These are phyloP conservation scores for Hypoxylon sp. DNA, from an alignment of 2,329 filamentous ascomycete species.

Conservation along the genomic window DNA sequence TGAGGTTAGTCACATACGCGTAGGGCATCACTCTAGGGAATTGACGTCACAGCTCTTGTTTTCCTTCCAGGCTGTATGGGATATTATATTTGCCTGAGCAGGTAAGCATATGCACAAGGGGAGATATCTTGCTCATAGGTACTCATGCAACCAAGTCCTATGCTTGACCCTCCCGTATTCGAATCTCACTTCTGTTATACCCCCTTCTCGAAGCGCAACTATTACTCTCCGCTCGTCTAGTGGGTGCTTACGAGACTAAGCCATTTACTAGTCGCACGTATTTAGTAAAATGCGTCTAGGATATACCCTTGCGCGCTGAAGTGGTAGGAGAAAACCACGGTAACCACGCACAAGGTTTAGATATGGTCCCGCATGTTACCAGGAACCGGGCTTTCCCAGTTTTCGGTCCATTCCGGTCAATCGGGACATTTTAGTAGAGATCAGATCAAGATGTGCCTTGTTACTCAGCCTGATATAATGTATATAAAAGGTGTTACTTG, in stretches of 20 bases:
- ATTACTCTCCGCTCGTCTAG: too few relatives aligned
- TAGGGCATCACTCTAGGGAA: constrained; percentile 6
- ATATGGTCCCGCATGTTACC: constrained; percentile 20
- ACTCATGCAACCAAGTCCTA: too few relatives aligned
- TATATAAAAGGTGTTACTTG: too few relatives aligned
- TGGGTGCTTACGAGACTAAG: too few relatives aligned
- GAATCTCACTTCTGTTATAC: too few relatives aligned
- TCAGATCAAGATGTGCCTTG: constrained; percentile 8
- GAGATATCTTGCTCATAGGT: neutral
- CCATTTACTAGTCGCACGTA: too few relatives aligned
- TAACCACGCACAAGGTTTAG: neutral
- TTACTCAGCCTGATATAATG: neutral
- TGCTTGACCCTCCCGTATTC: too few relatives aligned
- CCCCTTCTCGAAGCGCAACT: too few relatives aligned
- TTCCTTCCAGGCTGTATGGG: neutral
- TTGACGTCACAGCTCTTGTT: constrained; percentile 22
- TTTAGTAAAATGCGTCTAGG: neutral
- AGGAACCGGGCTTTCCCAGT: constrained; percentile 20
- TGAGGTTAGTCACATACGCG: neutral
- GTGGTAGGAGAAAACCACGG: too few relatives aligned
- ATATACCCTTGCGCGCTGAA: neutral
- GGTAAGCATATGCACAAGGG: neutral
- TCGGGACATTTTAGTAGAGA: neutral
- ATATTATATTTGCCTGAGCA: neutral
- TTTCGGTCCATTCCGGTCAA: constrained; percentile 17